Percentiles rank a stretch among this genome's conserved stretches.
Evolutionary conservation across 192 early-diverging fungal genomes (phyloP).

Genomic region (Dimargaris cristalligena): DNA sequence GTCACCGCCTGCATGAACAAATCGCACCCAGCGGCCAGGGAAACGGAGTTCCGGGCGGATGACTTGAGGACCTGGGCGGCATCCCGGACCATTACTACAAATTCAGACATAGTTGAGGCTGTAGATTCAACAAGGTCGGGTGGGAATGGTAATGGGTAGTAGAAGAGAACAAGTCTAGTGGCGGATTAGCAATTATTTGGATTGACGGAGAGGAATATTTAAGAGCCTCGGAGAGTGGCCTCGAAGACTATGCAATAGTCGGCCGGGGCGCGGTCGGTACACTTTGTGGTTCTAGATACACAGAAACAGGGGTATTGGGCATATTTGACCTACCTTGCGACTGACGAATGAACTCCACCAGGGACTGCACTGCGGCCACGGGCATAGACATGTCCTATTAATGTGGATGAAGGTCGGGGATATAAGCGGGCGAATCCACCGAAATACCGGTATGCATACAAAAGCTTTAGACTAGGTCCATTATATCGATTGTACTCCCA

Average conservation of each 20-base stretch:
- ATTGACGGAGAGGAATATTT: not conserved
- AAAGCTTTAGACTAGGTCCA: too few species aligned
- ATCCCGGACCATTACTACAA: conserved; percentile 54
- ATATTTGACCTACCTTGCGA: conserved; percentile 15
- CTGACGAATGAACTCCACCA: conserved; percentile 48
- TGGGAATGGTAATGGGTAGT: not conserved
- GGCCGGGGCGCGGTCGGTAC: not conserved
- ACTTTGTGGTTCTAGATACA: too few species aligned
- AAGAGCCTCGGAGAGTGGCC: not conserved
- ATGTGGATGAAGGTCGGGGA: too few species aligned
- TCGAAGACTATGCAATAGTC: not conserved
- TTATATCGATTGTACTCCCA: too few species aligned
- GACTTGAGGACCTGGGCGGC: conserved; percentile 48
- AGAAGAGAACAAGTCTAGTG: too few species aligned
- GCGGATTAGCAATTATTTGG: too few species aligned
- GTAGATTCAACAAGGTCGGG: not conserved
- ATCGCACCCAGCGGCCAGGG: conserved; percentile 75
- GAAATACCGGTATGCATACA: too few species aligned
- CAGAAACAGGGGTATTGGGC: too few species aligned
- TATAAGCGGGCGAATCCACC: too few species aligned
- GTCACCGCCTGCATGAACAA: conserved; percentile 44
- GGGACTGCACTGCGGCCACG: conserved; percentile 53
- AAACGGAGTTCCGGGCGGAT: conserved; percentile 53
- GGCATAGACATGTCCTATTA: conserved; percentile 59
- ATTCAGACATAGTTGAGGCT: conserved; percentile 83